These are phyloP conservation scores for Beauveria brongniartii DNA, from an alignment of 2,329 filamentous ascomycete genomes.

Conservation along the genomic window DNA sequence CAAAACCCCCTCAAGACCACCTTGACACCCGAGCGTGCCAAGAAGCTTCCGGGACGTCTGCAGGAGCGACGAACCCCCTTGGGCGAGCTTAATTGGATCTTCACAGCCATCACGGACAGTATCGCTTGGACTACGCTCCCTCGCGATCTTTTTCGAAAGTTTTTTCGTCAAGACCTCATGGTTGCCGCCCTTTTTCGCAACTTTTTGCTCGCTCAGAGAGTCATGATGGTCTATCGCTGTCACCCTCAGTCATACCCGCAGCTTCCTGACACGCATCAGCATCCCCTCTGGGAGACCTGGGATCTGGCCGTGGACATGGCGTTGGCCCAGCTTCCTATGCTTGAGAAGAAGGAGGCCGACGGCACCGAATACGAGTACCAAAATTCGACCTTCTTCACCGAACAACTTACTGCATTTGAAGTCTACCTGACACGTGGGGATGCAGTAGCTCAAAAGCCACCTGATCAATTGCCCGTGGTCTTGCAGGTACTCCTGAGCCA, in stretches of 20 bases:
- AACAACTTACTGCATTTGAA: conserved; percentile 94
- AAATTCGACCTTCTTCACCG: conserved; percentile 92
- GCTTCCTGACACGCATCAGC: conserved; percentile 90
- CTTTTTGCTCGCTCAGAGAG: conserved; percentile 85
- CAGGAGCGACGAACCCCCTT: conserved; percentile 90
- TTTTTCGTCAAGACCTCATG: conserved; percentile 96
- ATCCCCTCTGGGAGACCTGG: conserved; percentile 96
- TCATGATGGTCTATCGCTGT: conserved; percentile 95
- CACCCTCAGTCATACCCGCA: conserved; percentile 86
- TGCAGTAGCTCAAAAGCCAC: conserved; percentile 75
- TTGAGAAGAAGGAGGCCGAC: conserved; percentile 70
- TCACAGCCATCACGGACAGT: conserved; percentile 96
- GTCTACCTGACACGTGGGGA: conserved; percentile 80
- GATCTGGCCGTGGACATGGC: conserved; percentile 96
- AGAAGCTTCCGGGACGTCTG: conserved; percentile 81
- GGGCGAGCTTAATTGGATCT: conserved; percentile 98
- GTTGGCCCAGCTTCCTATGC: conserved; percentile 74
- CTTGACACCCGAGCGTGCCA: conserved; percentile 72
- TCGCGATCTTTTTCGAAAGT: conserved; percentile 85
- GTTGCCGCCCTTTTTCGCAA: conserved; percentile 97
- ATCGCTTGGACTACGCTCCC: conserved; percentile 97
- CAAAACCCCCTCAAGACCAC: conserved; percentile 71
- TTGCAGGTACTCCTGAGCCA: conserved; percentile 93
- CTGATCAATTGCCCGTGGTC: conserved; percentile 92
- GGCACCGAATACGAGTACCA: conserved; percentile 81